These are phyloP conservation scores for Cercospora zeina DNA, from an alignment of 2,329 filamentous ascomycete species.

Conservation along the genomic window DNA sequence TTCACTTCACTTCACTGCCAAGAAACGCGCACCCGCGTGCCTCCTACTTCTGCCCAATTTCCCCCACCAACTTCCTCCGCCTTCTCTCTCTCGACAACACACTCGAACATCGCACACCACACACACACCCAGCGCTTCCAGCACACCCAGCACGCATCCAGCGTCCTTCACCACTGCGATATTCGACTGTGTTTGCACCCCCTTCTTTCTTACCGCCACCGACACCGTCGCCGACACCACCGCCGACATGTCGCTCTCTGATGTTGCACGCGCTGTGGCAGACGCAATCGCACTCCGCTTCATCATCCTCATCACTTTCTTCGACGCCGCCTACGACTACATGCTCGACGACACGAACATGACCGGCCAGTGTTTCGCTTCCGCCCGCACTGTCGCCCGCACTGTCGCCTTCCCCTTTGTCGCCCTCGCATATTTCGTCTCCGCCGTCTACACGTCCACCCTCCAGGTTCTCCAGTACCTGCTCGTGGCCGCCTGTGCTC, in stretches of 20 bases:
- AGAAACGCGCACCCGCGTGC: neutral
- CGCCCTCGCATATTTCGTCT: neutral
- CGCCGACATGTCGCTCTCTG: neutral
- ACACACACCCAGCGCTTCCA: neutral
- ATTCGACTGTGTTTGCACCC: neutral
- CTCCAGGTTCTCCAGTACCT: neutral
- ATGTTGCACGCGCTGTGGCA: neutral
- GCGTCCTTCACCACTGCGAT: neutral
- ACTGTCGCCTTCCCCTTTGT: neutral
- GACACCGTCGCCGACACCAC: neutral
- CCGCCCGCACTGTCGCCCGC: neutral
- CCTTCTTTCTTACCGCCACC: neutral
- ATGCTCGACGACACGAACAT: neutral
- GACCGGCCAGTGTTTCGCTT: neutral
- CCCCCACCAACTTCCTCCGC: neutral
- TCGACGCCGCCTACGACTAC: neutral
- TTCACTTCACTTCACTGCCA: slow-evolving; percentile 4
- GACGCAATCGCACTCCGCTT: neutral
- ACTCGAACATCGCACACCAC: slow-evolving; percentile 1
- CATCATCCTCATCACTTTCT: neutral
- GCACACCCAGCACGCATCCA: neutral
- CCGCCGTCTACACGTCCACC: neutral
- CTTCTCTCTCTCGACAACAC: neutral
- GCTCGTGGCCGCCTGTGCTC: neutral
- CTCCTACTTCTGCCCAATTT: neutral